These are phyloP conservation scores for Aureobasidium lini DNA, from an alignment of 2,329 filamentous ascomycete genomes.

Conservation along the genomic window DNA sequence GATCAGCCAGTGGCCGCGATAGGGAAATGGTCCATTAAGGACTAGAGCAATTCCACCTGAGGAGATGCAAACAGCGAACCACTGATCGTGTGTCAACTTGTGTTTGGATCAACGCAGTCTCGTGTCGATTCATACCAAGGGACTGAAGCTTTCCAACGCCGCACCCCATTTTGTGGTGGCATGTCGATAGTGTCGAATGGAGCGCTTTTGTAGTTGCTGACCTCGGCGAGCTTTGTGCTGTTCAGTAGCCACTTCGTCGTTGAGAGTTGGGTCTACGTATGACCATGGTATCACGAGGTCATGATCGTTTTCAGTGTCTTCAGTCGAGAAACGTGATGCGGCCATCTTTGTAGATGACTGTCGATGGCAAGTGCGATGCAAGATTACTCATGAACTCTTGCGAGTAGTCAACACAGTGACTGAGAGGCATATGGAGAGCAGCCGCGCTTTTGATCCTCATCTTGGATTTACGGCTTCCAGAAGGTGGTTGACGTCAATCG, in stretches of 20 bases:
- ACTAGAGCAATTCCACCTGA: constrained; percentile 12
- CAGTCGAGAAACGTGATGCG: neutral
- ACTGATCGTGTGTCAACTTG: neutral
- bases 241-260: constrained; percentile 14
- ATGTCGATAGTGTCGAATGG: constrained; percentile 15
- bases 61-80: constrained; percentile 14
- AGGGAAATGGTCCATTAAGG: constrained; percentile 15
- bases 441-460: no score
- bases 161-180: constrained; percentile 16
- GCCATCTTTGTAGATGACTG: neutral
- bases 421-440: no score
- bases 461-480: no score
- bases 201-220: constrained; percentile 10
- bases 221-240: constrained; percentile 15
- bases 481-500: no score
- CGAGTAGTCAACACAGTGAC: no score
- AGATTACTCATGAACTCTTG: neutral
- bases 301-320: neutral
- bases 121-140: neutral
- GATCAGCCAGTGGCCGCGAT: constrained; percentile 10
- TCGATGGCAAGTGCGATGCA: neutral
- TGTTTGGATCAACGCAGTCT: neutral
- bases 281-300: constrained; percentile 13
- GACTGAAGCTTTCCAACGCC: constrained; percentile 12
- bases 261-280: neutral